Evolutionary conservation across 257 asterid species (phyloP), one percentile per base, ranked within the genome.

Genomic region (Solanum chmielewskii): DNA sequence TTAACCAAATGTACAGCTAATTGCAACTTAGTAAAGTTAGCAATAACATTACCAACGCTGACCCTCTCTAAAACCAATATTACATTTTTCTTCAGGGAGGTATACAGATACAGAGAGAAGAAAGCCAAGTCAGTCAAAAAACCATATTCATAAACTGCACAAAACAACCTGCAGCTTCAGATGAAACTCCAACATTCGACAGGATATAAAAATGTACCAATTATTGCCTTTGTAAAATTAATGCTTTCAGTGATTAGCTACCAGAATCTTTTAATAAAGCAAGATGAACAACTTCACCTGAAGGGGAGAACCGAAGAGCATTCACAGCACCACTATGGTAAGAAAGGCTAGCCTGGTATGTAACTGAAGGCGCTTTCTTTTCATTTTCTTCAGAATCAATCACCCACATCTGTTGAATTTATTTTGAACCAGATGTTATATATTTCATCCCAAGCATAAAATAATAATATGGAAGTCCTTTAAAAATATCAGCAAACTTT

Each of bases 261-360:
- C 41, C 25, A 23, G 62, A 68, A 25, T 49, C 11, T 49, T 81
- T 29, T 49, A 78, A 81, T 44, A 81, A 47, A 87, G 73, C 33
- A 35, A 45, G 82, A 83, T 35, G 29, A 85, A 84, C 85, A 86
- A 74, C 86, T 85, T 86, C 87, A 94, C 99, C 99, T 3, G 98
- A 92, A 49, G 97, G 98, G 47, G 99, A 97, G 93, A 97, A 96
- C 41, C 99, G 99, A 76, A 97, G 95, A 11, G 92, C 91, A 92
- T 97, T 97, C 35, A 97, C 96, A 70, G 99, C 96, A 75, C 99
- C 93, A 66, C 93, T 86, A 87, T 97, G 99, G 89, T 94, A 95
- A 29, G 98, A 92, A 87, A 97, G 96, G 91, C 90, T 96, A 88
- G 91, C 92, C 68, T 92, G 94, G 85, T 97, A 97, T 82, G 93